phyloP scores from a whole-genome alignment of 1,139 yeast species.

The Diutina pseudorugosa region DNA sequence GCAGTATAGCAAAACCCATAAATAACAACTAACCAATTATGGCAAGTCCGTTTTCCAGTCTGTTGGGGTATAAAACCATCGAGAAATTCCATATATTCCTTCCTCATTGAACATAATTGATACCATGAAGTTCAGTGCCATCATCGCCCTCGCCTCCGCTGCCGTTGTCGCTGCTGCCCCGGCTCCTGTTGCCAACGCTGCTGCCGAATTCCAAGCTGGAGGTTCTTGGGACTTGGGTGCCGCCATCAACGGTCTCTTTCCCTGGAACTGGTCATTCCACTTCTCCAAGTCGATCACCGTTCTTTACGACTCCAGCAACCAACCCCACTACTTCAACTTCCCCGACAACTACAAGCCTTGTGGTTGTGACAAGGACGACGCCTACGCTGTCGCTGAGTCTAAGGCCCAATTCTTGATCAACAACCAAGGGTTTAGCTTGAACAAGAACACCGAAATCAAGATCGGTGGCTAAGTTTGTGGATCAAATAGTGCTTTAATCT shows the following conservation, averaged over 20 bases:
- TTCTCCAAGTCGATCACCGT: not conserved
- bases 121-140: slow-evolving; percentile 2
- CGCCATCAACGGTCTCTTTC: not conserved
- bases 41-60: not conserved
- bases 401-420: not conserved
- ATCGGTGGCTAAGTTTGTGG: not conserved
- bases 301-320: not conserved
- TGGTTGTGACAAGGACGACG: not conserved
- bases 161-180: slow-evolving; percentile 3
- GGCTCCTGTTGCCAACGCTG: not conserved
- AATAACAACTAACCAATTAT: not conserved
- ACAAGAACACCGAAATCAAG: not conserved
- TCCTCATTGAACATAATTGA: not conserved
- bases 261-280: not conserved
- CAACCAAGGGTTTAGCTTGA: not conserved
- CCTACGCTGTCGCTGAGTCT: not conserved
- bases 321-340: slow-evolving; percentile 1
- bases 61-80: not conserved
- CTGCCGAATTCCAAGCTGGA: not conserved
- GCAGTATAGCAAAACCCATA: not conserved
- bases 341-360: not conserved
- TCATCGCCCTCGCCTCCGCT: not conserved
- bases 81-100: not conserved
- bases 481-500: too few species aligned
- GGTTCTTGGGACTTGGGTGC: not conserved